Percentiles rank a stretch among this genome's conserved stretches.
Evolutionary conservation across 106 monocot genomes (phyloP).

Genomic region (Apostasia ramifera): DNA sequence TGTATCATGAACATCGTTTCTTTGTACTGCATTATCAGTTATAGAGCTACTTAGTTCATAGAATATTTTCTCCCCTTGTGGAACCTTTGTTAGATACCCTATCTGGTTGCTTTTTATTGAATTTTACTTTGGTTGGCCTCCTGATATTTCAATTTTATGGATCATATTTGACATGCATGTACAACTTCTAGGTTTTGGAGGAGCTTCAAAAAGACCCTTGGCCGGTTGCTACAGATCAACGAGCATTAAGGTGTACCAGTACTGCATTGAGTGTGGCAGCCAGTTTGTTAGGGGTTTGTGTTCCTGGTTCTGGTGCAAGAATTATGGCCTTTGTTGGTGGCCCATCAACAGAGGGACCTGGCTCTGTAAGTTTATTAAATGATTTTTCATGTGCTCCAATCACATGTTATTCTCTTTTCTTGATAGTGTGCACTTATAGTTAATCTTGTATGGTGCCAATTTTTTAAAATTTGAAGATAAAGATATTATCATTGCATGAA

Average conservation of each 20-base stretch:
- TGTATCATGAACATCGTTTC: neutral
- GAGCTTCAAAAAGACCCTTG: slow-evolving; percentile 95
- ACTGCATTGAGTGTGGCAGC: slow-evolving; percentile 84
- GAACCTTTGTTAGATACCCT: neutral
- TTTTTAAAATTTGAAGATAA: too few species aligned
- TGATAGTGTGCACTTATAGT: too few species aligned
- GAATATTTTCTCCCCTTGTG: neutral
- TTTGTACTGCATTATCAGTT: neutral
- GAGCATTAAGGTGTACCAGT: slow-evolving; percentile 81
- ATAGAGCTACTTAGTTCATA: neutral
- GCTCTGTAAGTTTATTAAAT: slow-evolving; percentile 40
- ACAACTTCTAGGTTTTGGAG: slow-evolving; percentile 60
- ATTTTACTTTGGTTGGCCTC: neutral
- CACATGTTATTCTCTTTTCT: too few species aligned
- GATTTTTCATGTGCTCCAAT: too few species aligned
- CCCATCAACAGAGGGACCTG: slow-evolving; percentile 85
- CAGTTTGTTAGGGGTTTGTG: slow-evolving; percentile 82
- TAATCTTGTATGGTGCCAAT: too few species aligned
- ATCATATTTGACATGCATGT: neutral
- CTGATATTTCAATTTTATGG: neutral
- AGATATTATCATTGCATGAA: too few species aligned
- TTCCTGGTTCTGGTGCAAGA: slow-evolving; percentile 98
- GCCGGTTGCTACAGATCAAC: slow-evolving; percentile 71
- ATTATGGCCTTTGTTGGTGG: slow-evolving; percentile 99
- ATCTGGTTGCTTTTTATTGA: neutral